These are phyloP conservation scores for Saposhnikovia divaricata DNA, from an alignment of 129 eudicot species.

Conservation along the genomic window DNA sequence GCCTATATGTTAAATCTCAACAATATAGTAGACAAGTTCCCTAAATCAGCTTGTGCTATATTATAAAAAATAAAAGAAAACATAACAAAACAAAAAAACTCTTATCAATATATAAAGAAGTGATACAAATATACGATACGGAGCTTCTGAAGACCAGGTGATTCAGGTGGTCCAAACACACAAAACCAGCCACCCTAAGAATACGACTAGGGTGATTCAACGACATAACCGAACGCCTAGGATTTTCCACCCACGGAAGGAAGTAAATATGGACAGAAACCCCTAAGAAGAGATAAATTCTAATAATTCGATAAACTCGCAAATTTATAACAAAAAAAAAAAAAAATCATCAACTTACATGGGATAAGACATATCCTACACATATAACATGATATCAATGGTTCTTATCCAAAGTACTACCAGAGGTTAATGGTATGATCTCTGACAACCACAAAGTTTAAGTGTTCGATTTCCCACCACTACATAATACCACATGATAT, in stretches of 20 bases:
- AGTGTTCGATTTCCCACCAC: background rate
- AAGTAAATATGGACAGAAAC: too few relatives aligned
- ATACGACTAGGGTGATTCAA: too few relatives aligned
- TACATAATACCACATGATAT: background rate
- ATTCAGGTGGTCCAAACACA: too few relatives aligned
- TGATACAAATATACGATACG: background rate
- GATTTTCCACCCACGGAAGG: too few relatives aligned
- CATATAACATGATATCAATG: too few relatives aligned
- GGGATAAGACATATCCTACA: background rate
- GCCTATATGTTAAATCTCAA: background rate
- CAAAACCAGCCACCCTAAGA: too few relatives aligned
- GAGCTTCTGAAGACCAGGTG: too few relatives aligned
- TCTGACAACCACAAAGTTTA: background rate
- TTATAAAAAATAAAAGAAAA: background rate
- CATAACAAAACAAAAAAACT: background rate
- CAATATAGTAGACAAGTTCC: background rate
- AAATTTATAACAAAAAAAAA: too few relatives aligned
- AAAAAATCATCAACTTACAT: too few relatives aligned
- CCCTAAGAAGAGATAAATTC: too few relatives aligned
- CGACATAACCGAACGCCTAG: too few relatives aligned
- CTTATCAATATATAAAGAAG: background rate
- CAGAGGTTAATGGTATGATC: background rate
- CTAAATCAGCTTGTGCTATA: background rate
- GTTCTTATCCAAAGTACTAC: background rate
- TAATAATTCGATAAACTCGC: too few relatives aligned